Conservation (phyloP, 257 asterid genomes). For the Vinca minor region DNA sequence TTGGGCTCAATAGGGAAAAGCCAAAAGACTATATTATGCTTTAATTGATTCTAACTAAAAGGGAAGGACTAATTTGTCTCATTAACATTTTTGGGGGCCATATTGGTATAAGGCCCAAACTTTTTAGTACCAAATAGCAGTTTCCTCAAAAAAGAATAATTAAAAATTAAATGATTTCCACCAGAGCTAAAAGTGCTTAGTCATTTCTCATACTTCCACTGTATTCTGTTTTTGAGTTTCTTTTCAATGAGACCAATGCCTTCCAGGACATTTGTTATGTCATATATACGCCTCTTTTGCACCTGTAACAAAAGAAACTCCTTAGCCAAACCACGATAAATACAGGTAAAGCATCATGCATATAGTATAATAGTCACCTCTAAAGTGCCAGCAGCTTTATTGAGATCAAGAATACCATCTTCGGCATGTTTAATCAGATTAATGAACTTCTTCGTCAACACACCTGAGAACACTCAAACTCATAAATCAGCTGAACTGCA, state of each 20-base stretch:
- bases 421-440: conserved; percentile 87
- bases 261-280: conserved; percentile 93
- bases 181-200: neutral
- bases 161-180: conserved; percentile 1
- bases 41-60: neutral
- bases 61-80: neutral
- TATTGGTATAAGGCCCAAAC: neutral
- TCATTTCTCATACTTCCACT: conserved; percentile 70
- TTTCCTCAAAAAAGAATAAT: neutral
- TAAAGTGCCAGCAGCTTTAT: conserved; percentile 86
- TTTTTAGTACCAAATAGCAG: neutral
- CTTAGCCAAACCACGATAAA: conserved; percentile 21
- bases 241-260: conserved; percentile 96
- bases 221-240: conserved; percentile 91
- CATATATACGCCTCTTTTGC: conserved; percentile 94
- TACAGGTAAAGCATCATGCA: conserved; percentile 17
- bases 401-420: conserved; percentile 91
- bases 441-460: conserved; percentile 84
- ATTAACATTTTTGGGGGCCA: neutral
- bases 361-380: conserved; percentile 48
- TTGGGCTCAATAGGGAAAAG: neutral
- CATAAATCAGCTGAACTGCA: neutral
- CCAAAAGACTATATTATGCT: neutral
- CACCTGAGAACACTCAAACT: conserved; percentile 46
- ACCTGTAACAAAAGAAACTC: conserved; percentile 48